These are phyloP conservation scores for Chaetomium globosum DNA, from an alignment of 2,329 filamentous ascomycete genomes.

Conservation along the genomic window DNA sequence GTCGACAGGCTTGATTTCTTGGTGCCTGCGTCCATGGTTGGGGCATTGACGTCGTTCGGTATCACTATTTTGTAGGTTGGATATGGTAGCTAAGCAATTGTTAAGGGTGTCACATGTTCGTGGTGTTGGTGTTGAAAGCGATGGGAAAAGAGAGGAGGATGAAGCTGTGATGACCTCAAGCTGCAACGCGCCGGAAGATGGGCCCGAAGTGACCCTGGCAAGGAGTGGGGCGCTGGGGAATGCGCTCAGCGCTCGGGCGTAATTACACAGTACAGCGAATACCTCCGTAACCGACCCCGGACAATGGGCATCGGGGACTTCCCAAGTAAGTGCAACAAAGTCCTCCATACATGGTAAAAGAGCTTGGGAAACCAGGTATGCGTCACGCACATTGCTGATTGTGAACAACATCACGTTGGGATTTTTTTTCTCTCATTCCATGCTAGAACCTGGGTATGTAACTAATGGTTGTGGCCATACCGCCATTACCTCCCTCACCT, in stretches of 20 bases:
- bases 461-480: too few relatives aligned
- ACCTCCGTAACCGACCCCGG: background rate
- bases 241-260: background rate
- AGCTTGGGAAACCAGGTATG: too few relatives aligned
- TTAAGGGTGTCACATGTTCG: background rate
- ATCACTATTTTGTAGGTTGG: background rate
- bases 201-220: background rate
- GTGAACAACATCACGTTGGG: background rate
- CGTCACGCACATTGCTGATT: too few relatives aligned
- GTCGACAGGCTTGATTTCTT: conserved; percentile 28
- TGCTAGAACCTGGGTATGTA: too few relatives aligned
- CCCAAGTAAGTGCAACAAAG: background rate
- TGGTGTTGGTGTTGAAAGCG: background rate
- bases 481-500: too few relatives aligned
- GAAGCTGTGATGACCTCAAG: background rate
- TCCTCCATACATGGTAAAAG: too few relatives aligned
- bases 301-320: too few relatives aligned
- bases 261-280: background rate
- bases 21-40: conserved; percentile 27
- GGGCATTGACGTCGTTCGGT: conserved; percentile 25
- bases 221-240: background rate
- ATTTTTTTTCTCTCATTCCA: too few relatives aligned
- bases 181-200: background rate
- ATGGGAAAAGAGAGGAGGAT: background rate
- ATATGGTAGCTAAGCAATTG: background rate